A percentile compares a stretch with the other conserved stretches of the same genome.
Evolutionary conservation across 2,329 filamentous ascomycete genomes (phyloP).

Genomic region (Alternaria angustiovoidea): DNA sequence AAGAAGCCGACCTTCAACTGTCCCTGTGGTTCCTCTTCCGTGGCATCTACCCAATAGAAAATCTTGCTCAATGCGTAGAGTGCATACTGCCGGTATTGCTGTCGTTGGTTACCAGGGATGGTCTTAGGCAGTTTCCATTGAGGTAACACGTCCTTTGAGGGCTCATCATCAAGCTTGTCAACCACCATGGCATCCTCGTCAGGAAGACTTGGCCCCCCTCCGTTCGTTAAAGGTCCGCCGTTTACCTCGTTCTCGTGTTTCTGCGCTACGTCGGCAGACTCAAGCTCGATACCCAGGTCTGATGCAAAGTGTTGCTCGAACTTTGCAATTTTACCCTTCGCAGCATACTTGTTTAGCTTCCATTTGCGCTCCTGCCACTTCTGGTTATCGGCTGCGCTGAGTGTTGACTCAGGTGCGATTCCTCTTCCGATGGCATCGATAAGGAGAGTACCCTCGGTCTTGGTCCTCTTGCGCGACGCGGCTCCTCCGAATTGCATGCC

Average conservation of each 20-base stretch:
- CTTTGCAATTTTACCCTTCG: conserved; percentile 46
- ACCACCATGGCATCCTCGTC: conserved; percentile 26
- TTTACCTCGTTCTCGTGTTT: conserved; percentile 31
- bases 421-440: conserved; percentile 79
- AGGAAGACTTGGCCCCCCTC: conserved; percentile 27
- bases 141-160: conserved; percentile 38
- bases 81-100: conserved; percentile 71
- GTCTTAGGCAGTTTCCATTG: conserved; percentile 58
- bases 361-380: conserved; percentile 41
- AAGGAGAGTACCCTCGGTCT: conserved; percentile 62
- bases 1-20: conserved; percentile 55
- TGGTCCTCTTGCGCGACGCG: conserved; percentile 48
- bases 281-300: conserved; percentile 49
- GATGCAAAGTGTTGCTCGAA: conserved; percentile 54
- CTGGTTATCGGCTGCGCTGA: conserved; percentile 21
- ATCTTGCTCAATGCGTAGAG: conserved; percentile 61
- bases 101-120: conserved; percentile 56
- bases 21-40: conserved; percentile 19
- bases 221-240: conserved; percentile 33
- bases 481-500: conserved; percentile 65
- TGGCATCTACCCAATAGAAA: conserved; percentile 47
- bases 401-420: conserved; percentile 35
- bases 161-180: conserved; percentile 27
- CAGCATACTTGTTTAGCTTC: conserved; percentile 49
- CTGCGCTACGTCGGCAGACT: conserved; percentile 22